Conservation (phyloP, 306 rosid genomes). For the Quercus alba region DNA sequence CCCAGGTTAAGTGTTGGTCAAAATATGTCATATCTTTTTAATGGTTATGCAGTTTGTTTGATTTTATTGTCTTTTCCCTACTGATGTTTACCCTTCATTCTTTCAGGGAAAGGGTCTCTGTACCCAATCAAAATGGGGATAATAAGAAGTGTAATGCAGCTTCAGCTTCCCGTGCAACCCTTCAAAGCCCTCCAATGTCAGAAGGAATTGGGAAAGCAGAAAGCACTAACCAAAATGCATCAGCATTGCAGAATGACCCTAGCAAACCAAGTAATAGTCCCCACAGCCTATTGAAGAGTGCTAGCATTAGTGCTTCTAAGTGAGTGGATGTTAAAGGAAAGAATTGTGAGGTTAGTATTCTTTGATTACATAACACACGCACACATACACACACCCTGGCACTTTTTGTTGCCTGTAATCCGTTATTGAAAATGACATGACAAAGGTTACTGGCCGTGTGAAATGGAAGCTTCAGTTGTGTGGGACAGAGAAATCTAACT, state of each 20-base stretch:
- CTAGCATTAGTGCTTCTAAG: slow-evolving; percentile 40
- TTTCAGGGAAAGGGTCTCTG: slow-evolving; percentile 49
- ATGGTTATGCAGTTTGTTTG: background rate
- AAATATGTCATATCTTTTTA: background rate
- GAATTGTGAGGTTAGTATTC: slow-evolving; percentile 21
- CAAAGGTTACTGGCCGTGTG: background rate
- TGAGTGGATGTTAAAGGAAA: slow-evolving; percentile 26
- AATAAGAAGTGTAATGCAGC: slow-evolving; percentile 16
- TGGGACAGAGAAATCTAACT: background rate
- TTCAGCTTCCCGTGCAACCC: slow-evolving; percentile 38
- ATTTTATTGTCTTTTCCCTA: background rate
- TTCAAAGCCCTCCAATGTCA: slow-evolving; percentile 43
- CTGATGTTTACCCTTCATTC: slow-evolving; percentile 4
- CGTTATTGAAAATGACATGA: background rate
- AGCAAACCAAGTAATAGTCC: slow-evolving; percentile 28
- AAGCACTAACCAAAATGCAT: slow-evolving; percentile 16
- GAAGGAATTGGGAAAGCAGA: slow-evolving; percentile 15
- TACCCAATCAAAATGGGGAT: slow-evolving; percentile 19
- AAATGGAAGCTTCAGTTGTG: background rate
- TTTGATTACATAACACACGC: background rate
- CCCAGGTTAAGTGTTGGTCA: slow-evolving; percentile 43
- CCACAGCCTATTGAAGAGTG: slow-evolving; percentile 37
- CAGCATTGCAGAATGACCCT: slow-evolving; percentile 26
- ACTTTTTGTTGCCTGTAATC: background rate
- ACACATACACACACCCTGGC: background rate